Evolutionary conservation across 73 alveolate species (phyloP), one percentile per base, ranked within the genome.

Genomic region (Urostyla sp.): DNA sequence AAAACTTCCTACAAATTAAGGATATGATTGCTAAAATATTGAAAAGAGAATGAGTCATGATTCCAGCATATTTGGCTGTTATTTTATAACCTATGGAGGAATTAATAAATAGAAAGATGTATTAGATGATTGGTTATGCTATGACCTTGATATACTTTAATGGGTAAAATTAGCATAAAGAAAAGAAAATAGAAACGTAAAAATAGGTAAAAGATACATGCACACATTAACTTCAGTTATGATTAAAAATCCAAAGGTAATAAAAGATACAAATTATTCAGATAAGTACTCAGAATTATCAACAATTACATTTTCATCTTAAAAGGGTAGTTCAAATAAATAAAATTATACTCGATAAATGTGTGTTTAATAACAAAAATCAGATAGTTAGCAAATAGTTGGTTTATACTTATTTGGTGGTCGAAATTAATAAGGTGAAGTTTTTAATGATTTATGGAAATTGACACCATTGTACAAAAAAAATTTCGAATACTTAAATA

Each of bases 401-500:
- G 79, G 79, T 7, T 18, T 63, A 15, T 63, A 63, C 44, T 24
- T 63, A 10, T 63, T 63, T 43, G 79, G 79, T 4, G 79, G 79
- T 8, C 21, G 37, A 50, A 60, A 63, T 43, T 32, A 63, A 13
- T 10, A 10, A 1, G 79, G 79, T 1, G 24, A 38, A 2, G 58
- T 40, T 1, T 13, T 37, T 15, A 63, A 63, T 63, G 61, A 63
- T 13, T 46, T 63, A 3, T 63, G 79, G 79, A 57, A 38, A 27
- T 43, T 63, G 4, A 63, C 23, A 40, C 79, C 79, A 15, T 63
- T 60, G 20, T 63, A 63, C 50, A 3, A 18, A 18, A 63, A 63
- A 38, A 63, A 63, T 38, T 24, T 63, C 6, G 79, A 63, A 27
- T 43, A 63, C 44, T 40, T 63, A 38, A 8, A 34, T n/a, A n/a